Percentiles rank a stretch among this genome's conserved stretches.
Conservation (phyloP, 768 basidiomycete genomes). For the Leccinellum rugosiceps region DNA sequence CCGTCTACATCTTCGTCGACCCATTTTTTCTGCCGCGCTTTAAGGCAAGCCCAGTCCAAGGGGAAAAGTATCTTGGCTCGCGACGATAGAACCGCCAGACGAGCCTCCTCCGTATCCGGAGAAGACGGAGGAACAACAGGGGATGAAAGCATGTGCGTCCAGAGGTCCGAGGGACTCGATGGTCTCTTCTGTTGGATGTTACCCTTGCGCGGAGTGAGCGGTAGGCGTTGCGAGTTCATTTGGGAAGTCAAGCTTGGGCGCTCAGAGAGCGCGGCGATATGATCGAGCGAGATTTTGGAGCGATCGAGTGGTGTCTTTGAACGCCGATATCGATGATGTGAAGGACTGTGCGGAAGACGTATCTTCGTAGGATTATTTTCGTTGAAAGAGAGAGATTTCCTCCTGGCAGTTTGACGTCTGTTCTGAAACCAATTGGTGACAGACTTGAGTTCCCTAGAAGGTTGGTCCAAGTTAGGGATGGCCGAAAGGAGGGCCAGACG, state of each 20-base stretch:
- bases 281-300: constrained; percentile 30
- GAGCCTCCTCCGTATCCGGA: constrained; percentile 24
- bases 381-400: constrained; percentile 16
- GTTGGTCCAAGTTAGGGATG: constrained; percentile 6
- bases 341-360: constrained; percentile 2
- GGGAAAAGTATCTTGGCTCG: constrained; percentile 47
- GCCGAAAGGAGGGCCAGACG: not conserved
- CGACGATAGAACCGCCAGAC: constrained; percentile 24
- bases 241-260: constrained; percentile 22
- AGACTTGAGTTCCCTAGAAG: constrained; percentile 57
- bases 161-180: constrained; percentile 22
- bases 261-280: constrained; percentile 29
- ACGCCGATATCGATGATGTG: constrained; percentile 3
- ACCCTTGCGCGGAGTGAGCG: constrained; percentile 30
- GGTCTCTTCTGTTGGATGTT: constrained; percentile 4
- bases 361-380: constrained; percentile 23
- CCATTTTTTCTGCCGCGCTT: constrained; percentile 32
- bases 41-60: constrained; percentile 74
- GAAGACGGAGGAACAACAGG: constrained; percentile 18
- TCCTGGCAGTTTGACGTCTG: constrained; percentile 54
- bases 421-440: constrained; percentile 85
- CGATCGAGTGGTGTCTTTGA: constrained; percentile 19
- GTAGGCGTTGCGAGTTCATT: constrained; percentile 2
- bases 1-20: constrained; percentile 21
- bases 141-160: constrained; percentile 31